Percentiles rank a stretch among this genome's conserved stretches.
Conservation (phyloP, 148 eudicot genomes). For the Chenopodium album region DNA sequence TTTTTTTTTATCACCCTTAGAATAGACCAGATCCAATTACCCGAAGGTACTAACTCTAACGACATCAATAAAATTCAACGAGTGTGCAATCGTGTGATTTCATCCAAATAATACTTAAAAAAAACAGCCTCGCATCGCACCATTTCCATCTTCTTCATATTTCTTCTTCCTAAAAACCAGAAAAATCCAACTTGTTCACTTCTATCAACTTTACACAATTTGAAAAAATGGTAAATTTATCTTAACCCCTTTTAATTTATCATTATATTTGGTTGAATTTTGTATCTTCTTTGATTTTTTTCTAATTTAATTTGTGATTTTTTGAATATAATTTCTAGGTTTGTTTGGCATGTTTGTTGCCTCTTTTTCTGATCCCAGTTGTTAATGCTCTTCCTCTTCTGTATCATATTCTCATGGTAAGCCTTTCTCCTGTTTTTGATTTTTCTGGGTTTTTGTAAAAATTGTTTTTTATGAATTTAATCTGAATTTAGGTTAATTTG, state of each 20-base stretch:
- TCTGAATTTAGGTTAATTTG: slow-evolving; percentile 1
- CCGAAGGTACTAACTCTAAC: too few species aligned
- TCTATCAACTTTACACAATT: neutral
- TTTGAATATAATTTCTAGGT: slow-evolving; percentile 29
- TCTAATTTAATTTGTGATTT: neutral
- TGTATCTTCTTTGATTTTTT: neutral
- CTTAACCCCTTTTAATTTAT: neutral
- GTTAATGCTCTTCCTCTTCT: slow-evolving; percentile 59
- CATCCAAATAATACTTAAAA: too few species aligned
- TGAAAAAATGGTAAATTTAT: neutral
- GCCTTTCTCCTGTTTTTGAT: neutral
- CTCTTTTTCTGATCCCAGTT: slow-evolving; percentile 68
- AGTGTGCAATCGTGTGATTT: neutral
- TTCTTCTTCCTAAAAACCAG: neutral
- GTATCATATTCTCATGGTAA: slow-evolving; percentile 55
- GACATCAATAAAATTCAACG: neutral
- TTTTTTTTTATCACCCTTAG: too few species aligned
- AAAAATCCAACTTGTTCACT: neutral
- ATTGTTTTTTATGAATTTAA: neutral
- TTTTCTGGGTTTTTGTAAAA: neutral
- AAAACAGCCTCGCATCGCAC: neutral
- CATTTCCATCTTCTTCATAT: neutral
- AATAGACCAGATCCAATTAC: too few species aligned
- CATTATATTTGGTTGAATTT: neutral
- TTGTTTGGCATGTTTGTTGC: slow-evolving; percentile 59